Evolutionary conservation across 75 land plant genomes (phyloP).

Genomic region (Cunninghamia lanceolata): DNA sequence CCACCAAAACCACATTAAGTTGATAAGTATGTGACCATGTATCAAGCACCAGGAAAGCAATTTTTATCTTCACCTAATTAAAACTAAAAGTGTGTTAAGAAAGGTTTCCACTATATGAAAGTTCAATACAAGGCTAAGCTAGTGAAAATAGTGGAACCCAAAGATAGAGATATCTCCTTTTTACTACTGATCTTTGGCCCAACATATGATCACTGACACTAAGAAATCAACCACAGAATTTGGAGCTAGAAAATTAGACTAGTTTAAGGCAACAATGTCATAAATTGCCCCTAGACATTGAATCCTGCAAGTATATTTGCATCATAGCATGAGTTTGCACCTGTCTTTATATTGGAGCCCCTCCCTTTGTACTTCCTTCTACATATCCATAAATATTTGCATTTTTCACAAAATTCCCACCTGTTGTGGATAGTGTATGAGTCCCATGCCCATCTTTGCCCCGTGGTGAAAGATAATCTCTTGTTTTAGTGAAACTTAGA

Average conservation of each 20-base stretch:
- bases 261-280: not conserved
- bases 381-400: slow-evolving; percentile 47
- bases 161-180: not conserved
- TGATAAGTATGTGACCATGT: not conserved
- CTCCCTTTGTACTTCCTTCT: slow-evolving; percentile 65
- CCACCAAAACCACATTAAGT: not conserved
- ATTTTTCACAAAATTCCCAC: slow-evolving; percentile 42
- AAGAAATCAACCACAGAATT: too few relatives aligned
- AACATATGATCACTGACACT: not conserved
- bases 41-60: not conserved
- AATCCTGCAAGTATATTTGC: slow-evolving; percentile 66
- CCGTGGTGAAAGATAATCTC: slow-evolving; percentile 18
- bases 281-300: slow-evolving; percentile 17
- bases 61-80: not conserved
- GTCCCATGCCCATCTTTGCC: slow-evolving; percentile 58
- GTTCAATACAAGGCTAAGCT: not conserved
- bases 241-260: too few relatives aligned
- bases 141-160: not conserved
- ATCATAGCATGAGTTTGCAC: slow-evolving; percentile 29
- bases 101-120: not conserved
- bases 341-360: slow-evolving; percentile 24
- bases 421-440: slow-evolving; percentile 76
- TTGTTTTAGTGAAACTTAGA: slow-evolving; percentile 1
- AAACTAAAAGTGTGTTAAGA: not conserved
- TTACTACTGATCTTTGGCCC: not conserved